phyloP scores from a whole-genome alignment of 768 basidiomycete genomes.

The Boletus reticuloceps region DNA sequence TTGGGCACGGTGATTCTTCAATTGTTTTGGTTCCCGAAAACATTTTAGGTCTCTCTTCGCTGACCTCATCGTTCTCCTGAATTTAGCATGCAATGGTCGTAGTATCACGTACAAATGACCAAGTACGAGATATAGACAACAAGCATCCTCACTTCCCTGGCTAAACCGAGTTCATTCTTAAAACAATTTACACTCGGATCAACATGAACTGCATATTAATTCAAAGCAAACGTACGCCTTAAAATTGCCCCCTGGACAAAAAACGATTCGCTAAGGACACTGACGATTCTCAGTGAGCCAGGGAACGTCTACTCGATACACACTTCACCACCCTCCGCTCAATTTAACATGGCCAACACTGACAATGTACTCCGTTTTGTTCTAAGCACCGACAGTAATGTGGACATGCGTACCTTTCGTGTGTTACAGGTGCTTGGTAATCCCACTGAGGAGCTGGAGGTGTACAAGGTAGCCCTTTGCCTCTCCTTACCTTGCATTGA shows the following conservation, averaged over 20 bases:
- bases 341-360: slow-evolving; percentile 28
- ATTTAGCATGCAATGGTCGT: slow-evolving; percentile 16
- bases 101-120: slow-evolving; percentile 30
- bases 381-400: slow-evolving; percentile 26
- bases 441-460: slow-evolving; percentile 29
- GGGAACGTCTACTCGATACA: not conserved
- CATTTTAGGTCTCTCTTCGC: not conserved
- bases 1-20: not conserved
- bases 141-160: slow-evolving; percentile 12
- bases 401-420: slow-evolving; percentile 45
- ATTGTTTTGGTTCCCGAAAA: slow-evolving; percentile 1
- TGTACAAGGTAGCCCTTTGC: slow-evolving; percentile 40
- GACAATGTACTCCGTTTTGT: slow-evolving; percentile 41
- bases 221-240: slow-evolving; percentile 4
- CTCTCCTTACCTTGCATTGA: not conserved
- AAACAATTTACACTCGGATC: slow-evolving; percentile 23
- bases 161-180: slow-evolving; percentile 13
- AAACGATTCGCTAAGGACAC: not conserved
- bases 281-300: not conserved
- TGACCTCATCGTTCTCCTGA: slow-evolving; percentile 27
- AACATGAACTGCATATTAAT: slow-evolving; percentile 16
- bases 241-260: not conserved
- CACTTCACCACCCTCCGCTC: not conserved
- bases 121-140: not conserved
- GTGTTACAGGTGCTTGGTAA: slow-evolving; percentile 35